These are phyloP conservation scores for Alternaria dauci DNA, from an alignment of 2,329 filamentous ascomycete species.

Conservation along the genomic window DNA sequence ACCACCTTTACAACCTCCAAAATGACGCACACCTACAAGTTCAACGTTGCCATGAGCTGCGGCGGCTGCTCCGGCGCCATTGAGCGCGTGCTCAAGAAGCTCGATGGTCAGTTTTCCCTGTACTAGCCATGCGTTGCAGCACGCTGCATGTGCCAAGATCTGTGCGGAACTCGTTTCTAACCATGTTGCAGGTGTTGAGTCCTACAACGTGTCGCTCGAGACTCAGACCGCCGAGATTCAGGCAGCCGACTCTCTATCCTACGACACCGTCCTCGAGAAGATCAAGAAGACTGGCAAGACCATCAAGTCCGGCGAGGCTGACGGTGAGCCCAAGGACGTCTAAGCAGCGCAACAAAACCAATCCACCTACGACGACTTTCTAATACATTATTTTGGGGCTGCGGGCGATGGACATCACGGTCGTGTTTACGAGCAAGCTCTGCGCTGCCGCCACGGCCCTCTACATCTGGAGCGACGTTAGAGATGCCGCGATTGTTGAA, in stretches of 20 bases:
- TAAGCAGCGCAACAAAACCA: conserved; percentile 18
- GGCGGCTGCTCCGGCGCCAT: conserved; percentile 95
- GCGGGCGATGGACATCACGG: conserved; percentile 29
- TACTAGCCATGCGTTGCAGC: conserved; percentile 4
- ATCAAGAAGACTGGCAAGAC: conserved; percentile 97
- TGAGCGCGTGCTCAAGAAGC: conserved; percentile 88
- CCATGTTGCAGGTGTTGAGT: conserved; percentile 75
- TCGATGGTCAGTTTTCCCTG: conserved; percentile 71
- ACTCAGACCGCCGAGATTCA: conserved; percentile 82
- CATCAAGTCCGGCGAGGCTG: conserved; percentile 77
- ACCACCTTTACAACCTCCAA: conserved; percentile 35
- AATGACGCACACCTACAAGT: conserved; percentile 91
- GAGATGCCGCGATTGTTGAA: conserved; percentile 10
- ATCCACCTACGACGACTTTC: conserved; percentile 4
- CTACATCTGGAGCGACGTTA: conserved; percentile 4
- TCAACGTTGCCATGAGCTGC: conserved; percentile 93
- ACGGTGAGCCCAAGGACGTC: conserved; percentile 60
- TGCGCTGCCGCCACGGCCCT: conserved; percentile 14
- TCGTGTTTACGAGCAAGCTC: conserved; percentile 11
- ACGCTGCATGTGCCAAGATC: not conserved
- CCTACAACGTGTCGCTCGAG: conserved; percentile 86
- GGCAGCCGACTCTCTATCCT: conserved; percentile 73
- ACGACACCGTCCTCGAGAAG: conserved; percentile 82
- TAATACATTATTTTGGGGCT: conserved; percentile 26
- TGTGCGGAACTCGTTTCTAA: conserved; percentile 17